Conservation (phyloP, 2,329 filamentous ascomycete species). For the Penicillium sp. region DNA sequence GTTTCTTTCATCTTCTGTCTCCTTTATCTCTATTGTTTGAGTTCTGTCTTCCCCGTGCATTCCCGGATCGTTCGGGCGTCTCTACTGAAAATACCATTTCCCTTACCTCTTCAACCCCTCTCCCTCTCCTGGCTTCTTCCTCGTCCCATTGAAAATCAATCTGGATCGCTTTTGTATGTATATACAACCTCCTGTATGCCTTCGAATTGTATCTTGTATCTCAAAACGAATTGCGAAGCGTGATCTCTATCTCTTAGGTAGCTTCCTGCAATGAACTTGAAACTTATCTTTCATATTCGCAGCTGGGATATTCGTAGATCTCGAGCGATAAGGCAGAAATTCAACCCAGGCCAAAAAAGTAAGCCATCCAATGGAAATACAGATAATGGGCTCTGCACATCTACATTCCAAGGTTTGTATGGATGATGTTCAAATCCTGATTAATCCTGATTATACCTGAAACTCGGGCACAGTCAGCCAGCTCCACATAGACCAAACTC, state of each 20-base stretch:
- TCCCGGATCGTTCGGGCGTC: conserved; percentile 24
- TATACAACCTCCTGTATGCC: background rate
- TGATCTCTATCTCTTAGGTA: background rate
- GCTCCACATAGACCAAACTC: background rate
- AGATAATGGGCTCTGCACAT: background rate
- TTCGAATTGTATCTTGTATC: background rate
- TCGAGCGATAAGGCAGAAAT: background rate
- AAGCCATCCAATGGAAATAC: background rate
- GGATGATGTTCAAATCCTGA: background rate
- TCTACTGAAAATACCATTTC: conserved; percentile 25
- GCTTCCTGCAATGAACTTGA: background rate
- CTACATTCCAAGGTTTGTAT: too few relatives aligned
- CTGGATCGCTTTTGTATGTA: background rate
- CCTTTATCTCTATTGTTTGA: conserved; percentile 6
- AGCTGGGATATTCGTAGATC: background rate
- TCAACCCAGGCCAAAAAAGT: background rate
- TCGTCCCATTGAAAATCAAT: background rate
- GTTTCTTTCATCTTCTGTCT: background rate
- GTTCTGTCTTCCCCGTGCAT: conserved; percentile 17
- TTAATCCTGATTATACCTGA: background rate
- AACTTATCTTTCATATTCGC: background rate
- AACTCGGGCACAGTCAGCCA: background rate
- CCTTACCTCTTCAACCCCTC: conserved; percentile 1
- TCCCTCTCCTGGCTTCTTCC: background rate
- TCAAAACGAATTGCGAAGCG: background rate